phyloP scores from a whole-genome alignment of 129 eudicot genomes.

The Calendula officinalis region DNA sequence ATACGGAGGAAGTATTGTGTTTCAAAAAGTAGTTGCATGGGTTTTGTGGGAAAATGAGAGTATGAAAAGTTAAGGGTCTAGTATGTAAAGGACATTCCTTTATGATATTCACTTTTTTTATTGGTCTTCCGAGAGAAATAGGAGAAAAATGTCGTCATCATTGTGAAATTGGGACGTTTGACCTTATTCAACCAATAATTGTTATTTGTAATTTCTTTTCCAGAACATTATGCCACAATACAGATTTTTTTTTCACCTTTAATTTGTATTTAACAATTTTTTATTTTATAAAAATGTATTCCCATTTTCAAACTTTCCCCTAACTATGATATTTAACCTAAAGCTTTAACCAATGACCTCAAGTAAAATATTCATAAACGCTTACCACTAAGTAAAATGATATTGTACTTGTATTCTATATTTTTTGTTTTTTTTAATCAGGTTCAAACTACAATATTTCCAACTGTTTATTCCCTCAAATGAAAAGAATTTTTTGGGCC shows the following conservation, averaged over 20 bases:
- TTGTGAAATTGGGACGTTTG: neutral
- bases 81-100: neutral
- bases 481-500: neutral
- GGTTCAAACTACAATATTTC: neutral
- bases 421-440: neutral
- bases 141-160: neutral
- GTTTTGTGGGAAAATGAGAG: neutral
- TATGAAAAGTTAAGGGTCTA: neutral
- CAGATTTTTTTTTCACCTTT: neutral
- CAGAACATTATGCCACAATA: neutral
- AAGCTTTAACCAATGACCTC: too few relatives aligned
- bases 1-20: too few relatives aligned
- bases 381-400: too few relatives aligned
- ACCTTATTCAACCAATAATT: neutral
- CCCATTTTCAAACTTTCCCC: too few relatives aligned
- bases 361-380: too few relatives aligned
- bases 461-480: neutral
- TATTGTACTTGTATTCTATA: neutral
- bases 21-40: neutral
- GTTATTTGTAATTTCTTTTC: neutral
- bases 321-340: too few relatives aligned
- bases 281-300: too few relatives aligned
- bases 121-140: neutral
- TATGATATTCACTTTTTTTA: constrained; percentile 8
- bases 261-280: neutral